Percentiles rank a stretch among this genome's conserved stretches.
phyloP scores from a whole-genome alignment of 176 grass and related monocot genomes.

The Areca catechu region DNA sequence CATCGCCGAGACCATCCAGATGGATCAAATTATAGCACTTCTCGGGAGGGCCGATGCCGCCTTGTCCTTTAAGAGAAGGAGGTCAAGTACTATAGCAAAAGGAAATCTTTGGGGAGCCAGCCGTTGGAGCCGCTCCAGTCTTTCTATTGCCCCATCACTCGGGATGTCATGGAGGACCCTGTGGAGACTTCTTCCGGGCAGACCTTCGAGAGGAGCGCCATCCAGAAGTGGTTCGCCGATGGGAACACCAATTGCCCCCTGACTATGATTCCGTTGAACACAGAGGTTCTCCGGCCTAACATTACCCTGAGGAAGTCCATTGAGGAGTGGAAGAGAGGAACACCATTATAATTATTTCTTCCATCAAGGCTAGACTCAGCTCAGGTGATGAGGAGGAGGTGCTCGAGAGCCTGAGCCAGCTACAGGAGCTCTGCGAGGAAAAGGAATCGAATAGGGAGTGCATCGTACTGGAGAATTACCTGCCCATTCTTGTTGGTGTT shows the following conservation, averaged over 20 bases:
- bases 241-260: background rate
- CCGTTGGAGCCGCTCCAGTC: slow-evolving; percentile 2
- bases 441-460: slow-evolving; percentile 1
- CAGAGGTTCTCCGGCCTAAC: background rate
- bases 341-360: slow-evolving; percentile 9
- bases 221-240: background rate
- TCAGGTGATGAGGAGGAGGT: background rate
- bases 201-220: slow-evolving; percentile 3
- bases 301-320: slow-evolving; percentile 6
- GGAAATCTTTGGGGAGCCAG: slow-evolving; percentile 6
- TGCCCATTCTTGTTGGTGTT: background rate
- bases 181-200: slow-evolving; percentile 6
- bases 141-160: slow-evolving; percentile 2
- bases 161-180: slow-evolving; percentile 5
- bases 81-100: background rate
- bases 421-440: slow-evolving; percentile 1
- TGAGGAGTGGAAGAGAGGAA: slow-evolving; percentile 8
- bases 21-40: slow-evolving; percentile 1
- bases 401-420: background rate
- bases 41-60: background rate
- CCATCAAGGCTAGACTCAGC: background rate
- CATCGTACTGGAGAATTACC: slow-evolving; percentile 1
- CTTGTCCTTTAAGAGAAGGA: slow-evolving; percentile 4
- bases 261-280: background rate
- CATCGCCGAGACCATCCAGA: background rate